Evolutionary conservation across 1,139 yeast species (phyloP).

Genomic region (Nakaseomyces bracarensis): DNA sequence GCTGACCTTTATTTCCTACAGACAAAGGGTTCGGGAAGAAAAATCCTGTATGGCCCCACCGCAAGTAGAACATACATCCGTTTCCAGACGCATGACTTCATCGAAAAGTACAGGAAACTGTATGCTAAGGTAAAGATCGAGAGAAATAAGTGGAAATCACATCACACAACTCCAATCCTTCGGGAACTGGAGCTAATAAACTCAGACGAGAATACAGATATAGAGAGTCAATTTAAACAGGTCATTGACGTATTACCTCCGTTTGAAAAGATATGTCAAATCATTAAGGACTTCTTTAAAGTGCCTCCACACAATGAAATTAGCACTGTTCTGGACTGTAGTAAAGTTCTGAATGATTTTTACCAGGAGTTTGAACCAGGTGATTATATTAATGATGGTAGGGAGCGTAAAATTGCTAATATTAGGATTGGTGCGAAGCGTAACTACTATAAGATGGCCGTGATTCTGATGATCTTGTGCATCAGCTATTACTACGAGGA

Average conservation of each 20-base stretch:
- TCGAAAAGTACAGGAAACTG: conserved; percentile 18
- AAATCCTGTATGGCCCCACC: conserved; percentile 25
- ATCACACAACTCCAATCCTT: conserved; percentile 9
- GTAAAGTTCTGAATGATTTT: conserved; percentile 21
- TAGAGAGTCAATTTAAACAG: conserved; percentile 12
- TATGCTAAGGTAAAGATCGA: conserved; percentile 23
- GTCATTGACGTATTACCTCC: conserved; percentile 22
- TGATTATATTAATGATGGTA: conserved; percentile 7
- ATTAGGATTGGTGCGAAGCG: conserved; percentile 15
- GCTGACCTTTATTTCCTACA: conserved; percentile 15
- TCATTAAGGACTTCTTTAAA: conserved; percentile 17
- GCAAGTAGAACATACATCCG: conserved; percentile 19
- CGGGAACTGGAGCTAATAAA: conserved; percentile 10
- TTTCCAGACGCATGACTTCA: conserved; percentile 17
- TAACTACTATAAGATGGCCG: conserved; percentile 23
- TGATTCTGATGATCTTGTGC: conserved; percentile 23
- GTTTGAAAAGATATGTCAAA: conserved; percentile 13
- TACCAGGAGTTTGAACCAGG: conserved; percentile 16
- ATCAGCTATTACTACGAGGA: conserved; percentile 14
- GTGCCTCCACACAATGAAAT: conserved; percentile 17
- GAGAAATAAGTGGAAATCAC: conserved; percentile 18
- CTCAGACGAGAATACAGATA: neutral
- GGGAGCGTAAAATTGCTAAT: conserved; percentile 11
- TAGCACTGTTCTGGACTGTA: conserved; percentile 17
- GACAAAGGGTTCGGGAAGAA: conserved; percentile 16